Evolutionary conservation across 73 alveolate genomes (phyloP), one percentile per base, ranked within the genome.

Genomic region (Paramecium pentaurelia): DNA sequence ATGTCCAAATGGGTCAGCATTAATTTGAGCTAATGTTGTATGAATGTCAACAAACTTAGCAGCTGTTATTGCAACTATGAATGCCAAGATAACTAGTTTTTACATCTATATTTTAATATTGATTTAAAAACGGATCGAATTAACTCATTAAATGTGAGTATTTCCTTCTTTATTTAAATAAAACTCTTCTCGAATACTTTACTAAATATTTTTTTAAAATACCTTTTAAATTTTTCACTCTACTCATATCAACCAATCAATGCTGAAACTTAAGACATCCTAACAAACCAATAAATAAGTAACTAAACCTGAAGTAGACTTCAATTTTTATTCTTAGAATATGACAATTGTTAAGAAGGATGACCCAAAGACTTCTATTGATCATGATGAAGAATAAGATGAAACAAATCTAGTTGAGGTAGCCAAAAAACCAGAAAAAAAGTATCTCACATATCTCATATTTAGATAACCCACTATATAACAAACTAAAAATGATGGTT

Each of bases 1-100:
- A 32, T 77, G 8, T 77, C 90, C 90, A 28, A 77, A 77, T n/a
- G 90, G 75, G 42, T 77, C 71, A 77, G 71, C 75, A 45, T 77
- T 38, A 7, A 42, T 77, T 42, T 77, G 28, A 42, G 90, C 51
- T 60, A 77, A 77, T 1, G 90, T 42, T 16, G 68, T 42, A 60
- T 77, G 90, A 45, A 30, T 22, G 18, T 77, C 90, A 25, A 42
- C 90, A 32, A 42, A 77, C 49, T 22, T 77, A 45, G 71, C 47
- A 42, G 40, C 40, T 8, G 71, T 45, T 58, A 20, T 36, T 20
- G 90, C 73, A 5, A 38, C 16, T 16, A 38, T 60, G 11, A 77
- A 77, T 20, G 90, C 0, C 22, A 77, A 25, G 49, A 77, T 60
- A 75, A n/a, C 90, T 38, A 77, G 49, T 77, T 77, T 40, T 32